Base-by-base conservation (phyloP, 495 filamentous ascomycete genomes). In the Hypoxylon intermedium region DNA sequence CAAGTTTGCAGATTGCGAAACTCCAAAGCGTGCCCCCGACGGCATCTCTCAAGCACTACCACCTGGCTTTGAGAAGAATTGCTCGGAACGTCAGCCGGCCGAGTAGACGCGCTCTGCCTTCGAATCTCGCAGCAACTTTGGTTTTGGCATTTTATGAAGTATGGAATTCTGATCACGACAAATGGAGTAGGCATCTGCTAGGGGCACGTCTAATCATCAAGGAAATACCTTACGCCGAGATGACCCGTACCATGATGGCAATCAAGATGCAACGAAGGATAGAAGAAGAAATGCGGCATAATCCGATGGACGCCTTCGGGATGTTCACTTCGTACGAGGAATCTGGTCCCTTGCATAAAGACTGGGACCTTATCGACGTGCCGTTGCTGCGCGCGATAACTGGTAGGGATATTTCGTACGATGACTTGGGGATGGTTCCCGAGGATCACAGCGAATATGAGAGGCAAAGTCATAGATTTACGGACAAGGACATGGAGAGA, bases 61-160 rank as follows among this genome's bases (percentile, higher is more conserved):
- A 95, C 51, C 89, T 91, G 49, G 87, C 92, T 19, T 74, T 97
- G 28, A 85, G 90, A 58, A 79, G 90, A 44, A 76, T 98, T 1
- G 86, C 89, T 2, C 86, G 85, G 58, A 86, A 86, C 49, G 87
- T 97, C 21, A 83, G 85, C 16, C 83, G 90, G 34, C 83, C 85
- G 9, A 80, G 68, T 43, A 86, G 87, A 65, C 87, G 94, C n/a
- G 84, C 83, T 12, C 85, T 91, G 55, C 80, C 91, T 9, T 86
- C 90, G 0, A 97, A 93, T 0, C 77, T 98, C 12, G 92, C 93
- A 9, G 92, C 94, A 12, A 89, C 91, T 1, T 76, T 96, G n/a
- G 75, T 97, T 13, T 82, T 98, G 18, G 91, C 87, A 1, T 98
- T 90, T 67, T 98, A 96, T 67, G 94, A 98, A 70, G 90, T 96